phyloP scores from a whole-genome alignment of 176 grass and related monocot genomes.

The Ensete ventricosum region DNA sequence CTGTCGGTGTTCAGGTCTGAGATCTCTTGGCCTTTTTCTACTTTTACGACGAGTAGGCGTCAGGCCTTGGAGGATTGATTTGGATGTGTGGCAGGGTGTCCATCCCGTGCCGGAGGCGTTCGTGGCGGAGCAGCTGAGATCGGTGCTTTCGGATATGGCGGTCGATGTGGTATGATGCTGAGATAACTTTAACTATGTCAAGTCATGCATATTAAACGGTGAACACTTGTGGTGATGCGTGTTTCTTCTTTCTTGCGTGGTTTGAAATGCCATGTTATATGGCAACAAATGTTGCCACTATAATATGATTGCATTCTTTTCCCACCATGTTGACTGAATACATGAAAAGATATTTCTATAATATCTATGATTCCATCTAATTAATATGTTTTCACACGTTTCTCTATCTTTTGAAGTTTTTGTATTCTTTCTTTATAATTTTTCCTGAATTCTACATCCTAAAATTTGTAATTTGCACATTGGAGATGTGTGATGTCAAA shows the following conservation, averaged over 20 bases:
- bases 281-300: too few species aligned
- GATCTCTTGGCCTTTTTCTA: not conserved
- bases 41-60: not conserved
- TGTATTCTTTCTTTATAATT: too few species aligned
- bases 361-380: not conserved
- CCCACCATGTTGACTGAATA: too few species aligned
- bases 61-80: not conserved
- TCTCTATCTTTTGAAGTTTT: not conserved
- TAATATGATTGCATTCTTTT: too few species aligned
- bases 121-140: slow-evolving; percentile 58
- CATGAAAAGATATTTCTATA: not conserved
- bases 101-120: slow-evolving; percentile 77
- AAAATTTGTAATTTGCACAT: too few species aligned
- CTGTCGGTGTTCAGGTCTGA: slow-evolving; percentile 69
- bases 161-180: slow-evolving; percentile 65
- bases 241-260: not conserved
- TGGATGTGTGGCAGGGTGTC: slow-evolving; percentile 34
- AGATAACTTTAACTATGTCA: not conserved
- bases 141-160: slow-evolving; percentile 84
- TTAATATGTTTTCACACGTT: not conserved
- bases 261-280: too few species aligned
- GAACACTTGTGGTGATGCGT: not conserved
- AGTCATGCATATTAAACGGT: too few species aligned
- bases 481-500: too few species aligned
- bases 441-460: too few species aligned